phyloP scores from a whole-genome alignment of 176 grass and related monocot species.

The Oryza brachyantha region DNA sequence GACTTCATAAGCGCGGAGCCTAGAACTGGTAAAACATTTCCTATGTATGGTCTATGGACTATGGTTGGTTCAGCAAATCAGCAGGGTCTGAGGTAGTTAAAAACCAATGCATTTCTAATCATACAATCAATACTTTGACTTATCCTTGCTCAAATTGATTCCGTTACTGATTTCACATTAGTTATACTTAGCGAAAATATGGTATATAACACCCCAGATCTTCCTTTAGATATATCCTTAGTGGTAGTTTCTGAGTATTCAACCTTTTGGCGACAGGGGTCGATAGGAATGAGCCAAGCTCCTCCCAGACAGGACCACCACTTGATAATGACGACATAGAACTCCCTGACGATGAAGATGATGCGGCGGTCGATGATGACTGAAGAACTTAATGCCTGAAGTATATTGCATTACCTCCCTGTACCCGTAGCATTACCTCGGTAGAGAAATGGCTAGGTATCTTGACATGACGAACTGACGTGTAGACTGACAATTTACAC shows the following conservation, averaged over 20 bases:
- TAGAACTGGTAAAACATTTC: conserved; percentile 4
- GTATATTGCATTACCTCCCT: neutral
- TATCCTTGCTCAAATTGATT: neutral
- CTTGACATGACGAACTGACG: conserved; percentile 13
- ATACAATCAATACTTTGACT: neutral
- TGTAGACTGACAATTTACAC: conserved; percentile 5
- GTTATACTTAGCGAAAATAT: neutral
- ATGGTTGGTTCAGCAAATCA: neutral
- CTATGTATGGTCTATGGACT: neutral
- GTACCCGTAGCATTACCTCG: neutral
- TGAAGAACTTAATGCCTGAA: conserved; percentile 3
- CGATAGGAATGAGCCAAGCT: conserved; percentile 22
- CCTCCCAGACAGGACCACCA: conserved; percentile 7
- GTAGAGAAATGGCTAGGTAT: neutral
- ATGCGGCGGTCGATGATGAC: conserved; percentile 31
- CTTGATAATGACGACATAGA: conserved; percentile 41
- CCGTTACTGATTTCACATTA: neutral
- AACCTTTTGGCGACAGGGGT: conserved; percentile 18
- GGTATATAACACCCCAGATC: neutral
- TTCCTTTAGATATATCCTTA: neutral
- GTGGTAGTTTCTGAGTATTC: neutral
- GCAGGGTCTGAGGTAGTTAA: neutral
- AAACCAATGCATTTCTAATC: neutral
- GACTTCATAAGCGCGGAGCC: neutral
- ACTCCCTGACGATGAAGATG: conserved; percentile 52